phyloP scores from a whole-genome alignment of 768 basidiomycete genomes.

The Wakefieldia striispora region DNA sequence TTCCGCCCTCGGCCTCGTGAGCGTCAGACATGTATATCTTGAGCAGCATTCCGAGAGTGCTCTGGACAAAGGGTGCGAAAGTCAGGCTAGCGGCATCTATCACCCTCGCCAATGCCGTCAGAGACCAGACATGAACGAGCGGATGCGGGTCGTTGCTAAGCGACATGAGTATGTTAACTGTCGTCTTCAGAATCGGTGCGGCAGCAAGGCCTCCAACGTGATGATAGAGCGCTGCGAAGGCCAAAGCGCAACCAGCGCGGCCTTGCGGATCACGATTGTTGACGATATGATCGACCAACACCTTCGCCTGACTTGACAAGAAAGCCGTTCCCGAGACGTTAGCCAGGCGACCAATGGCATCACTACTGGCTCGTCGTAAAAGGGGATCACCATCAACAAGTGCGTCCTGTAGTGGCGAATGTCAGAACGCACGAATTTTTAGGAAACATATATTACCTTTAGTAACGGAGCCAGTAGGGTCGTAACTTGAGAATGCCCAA shows the following conservation, averaged over 20 bases:
- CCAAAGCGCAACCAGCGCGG: conserved; percentile 89
- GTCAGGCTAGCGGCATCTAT: conserved; percentile 90
- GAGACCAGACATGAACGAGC: conserved; percentile 90
- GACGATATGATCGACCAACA: conserved; percentile 89
- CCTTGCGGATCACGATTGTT: conserved; percentile 90
- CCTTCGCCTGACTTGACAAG: conserved; percentile 83
- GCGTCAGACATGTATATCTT: conserved; percentile 88
- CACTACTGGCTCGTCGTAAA: conserved; percentile 77
- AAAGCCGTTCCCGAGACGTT: conserved; percentile 81
- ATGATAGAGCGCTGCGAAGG: conserved; percentile 89
- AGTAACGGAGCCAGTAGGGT: conserved; percentile 64
- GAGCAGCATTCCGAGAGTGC: conserved; percentile 85
- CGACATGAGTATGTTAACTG: conserved; percentile 92
- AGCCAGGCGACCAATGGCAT: conserved; percentile 85
- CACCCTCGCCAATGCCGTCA: conserved; percentile 81
- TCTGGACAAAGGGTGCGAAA: conserved; percentile 85
- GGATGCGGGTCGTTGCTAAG: conserved; percentile 96
- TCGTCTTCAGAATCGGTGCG: conserved; percentile 91
- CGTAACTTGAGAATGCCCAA: conserved; percentile 65
- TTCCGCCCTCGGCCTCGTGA: conserved; percentile 92
- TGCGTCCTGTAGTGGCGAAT: conserved; percentile 51
- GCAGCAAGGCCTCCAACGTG: conserved; percentile 95
- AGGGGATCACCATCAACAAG: conserved; percentile 78
- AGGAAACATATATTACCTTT: conserved; percentile 53
- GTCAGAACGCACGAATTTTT: conserved; percentile 9